phyloP scores from a whole-genome alignment of 1,284 basidiomycete species.

The Fomitiporia mediterranea region DNA sequence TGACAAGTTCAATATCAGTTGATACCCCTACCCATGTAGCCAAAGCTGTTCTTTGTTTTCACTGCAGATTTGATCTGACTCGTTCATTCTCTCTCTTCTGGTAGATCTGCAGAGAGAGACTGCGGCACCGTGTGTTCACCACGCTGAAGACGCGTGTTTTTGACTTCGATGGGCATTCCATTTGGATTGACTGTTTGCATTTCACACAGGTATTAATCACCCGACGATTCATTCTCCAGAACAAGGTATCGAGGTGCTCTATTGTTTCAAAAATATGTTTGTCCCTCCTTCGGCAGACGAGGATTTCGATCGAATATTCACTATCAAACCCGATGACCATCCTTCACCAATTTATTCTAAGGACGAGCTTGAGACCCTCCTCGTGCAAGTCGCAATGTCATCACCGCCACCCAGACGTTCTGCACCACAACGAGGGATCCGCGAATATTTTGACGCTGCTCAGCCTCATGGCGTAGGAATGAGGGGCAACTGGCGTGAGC shows the following conservation, averaged over 20 bases:
- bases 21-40: conserved; percentile 19
- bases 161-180: conserved; percentile 17
- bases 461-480: background rate
- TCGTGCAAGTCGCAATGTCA: conserved; percentile 36
- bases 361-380: conserved; percentile 46
- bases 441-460: conserved; percentile 1
- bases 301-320: conserved; percentile 56
- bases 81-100: background rate
- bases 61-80: background rate
- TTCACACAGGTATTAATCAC: conserved; percentile 50
- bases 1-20: conserved; percentile 5
- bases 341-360: conserved; percentile 43
- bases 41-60: background rate
- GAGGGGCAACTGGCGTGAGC: background rate
- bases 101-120: conserved; percentile 19
- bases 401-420: background rate
- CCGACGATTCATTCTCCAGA: conserved; percentile 62
- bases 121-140: conserved; percentile 14
- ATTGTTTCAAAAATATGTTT: conserved; percentile 55
- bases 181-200: conserved; percentile 3
- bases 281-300: conserved; percentile 49
- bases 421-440: background rate
- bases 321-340: conserved; percentile 48
- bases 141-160: conserved; percentile 5
- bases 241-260: conserved; percentile 51